Evolutionary conservation across 805 yeast genomes (phyloP).

Genomic region (Cyberlindnera samutprakarnensis): DNA sequence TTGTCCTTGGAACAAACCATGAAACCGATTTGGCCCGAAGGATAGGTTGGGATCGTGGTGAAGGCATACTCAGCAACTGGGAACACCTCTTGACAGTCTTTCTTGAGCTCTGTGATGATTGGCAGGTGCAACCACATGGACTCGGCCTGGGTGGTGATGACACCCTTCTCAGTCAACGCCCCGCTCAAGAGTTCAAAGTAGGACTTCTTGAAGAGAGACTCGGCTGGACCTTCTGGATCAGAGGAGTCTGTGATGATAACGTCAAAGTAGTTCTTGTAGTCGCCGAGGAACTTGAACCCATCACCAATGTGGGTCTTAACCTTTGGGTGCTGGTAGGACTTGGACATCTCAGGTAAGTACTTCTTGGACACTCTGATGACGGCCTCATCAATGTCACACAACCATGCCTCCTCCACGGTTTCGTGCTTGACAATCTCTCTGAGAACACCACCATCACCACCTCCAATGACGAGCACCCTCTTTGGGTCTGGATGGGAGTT

Average conservation of each 20-base stretch:
- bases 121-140: conserved; percentile 88
- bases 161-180: conserved; percentile 92
- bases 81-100: conserved; percentile 77
- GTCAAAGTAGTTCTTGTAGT: conserved; percentile 80
- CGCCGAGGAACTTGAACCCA: conserved; percentile 92
- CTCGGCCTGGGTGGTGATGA: conserved; percentile 90
- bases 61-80: conserved; percentile 88
- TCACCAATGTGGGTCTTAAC: conserved; percentile 89
- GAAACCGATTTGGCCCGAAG: conserved; percentile 97
- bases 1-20: conserved; percentile 88
- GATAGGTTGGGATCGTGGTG: conserved; percentile 93
- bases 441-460: conserved; percentile 98
- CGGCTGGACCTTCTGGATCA: conserved; percentile 99
- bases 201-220: conserved; percentile 82
- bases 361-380: conserved; percentile 82
- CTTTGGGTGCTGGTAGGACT: conserved; percentile 80
- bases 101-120: conserved; percentile 73
- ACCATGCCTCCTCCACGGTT: conserved; percentile 76
- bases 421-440: conserved; percentile 91
- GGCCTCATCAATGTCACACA: conserved; percentile 93
- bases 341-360: conserved; percentile 83
- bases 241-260: conserved; percentile 96
- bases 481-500: conserved; percentile 93
- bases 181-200: conserved; percentile 77
- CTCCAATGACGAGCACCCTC: conserved; percentile 91